Evolutionary conservation across 768 basidiomycete species (phyloP), one percentile per base, ranked within the genome.

Genomic region (Coprinellus micaceus): DNA sequence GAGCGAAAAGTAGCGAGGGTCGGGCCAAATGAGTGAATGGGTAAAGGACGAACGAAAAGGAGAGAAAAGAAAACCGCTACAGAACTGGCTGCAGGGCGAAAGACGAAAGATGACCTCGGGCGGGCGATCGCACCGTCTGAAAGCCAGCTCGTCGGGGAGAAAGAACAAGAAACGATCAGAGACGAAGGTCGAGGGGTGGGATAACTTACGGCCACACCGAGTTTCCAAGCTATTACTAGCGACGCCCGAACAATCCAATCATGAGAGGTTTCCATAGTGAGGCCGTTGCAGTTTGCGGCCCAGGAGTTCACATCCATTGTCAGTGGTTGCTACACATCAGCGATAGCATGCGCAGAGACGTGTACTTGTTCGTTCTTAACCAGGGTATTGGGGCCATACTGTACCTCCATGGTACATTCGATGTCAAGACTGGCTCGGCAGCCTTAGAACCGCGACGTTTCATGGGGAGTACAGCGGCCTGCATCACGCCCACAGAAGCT

Each of bases 51-150:
- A 28, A 49, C 33, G 19, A 46, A 26, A 45, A n/a, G n/a, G 25
- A 51, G 45, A 11, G 43, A 54, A 33, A 11, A 41, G 29, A 33
- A 44, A 24, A 33, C 41, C 26, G 22, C 41, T 26, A 47, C 54
- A 56, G 54, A 49, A 37, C 56, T 57, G 24, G 56, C 56, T 57
- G 56, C 56, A 49, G 33, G 52, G 26, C 19, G n/a, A 51, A 24
- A 51, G n/a, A 12, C 19, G 21, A 28, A 56, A 36, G 40, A 54
- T 10, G 30, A 24, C 29, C 19, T 30, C 26, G 52, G 49, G 40
- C 37, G 56, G 39, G 45, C 25, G 37, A 49, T 37, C 54, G 29
- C 47, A 50, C 47, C 47, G 19, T 30, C 49, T 10, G 40, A 24
- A 11, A 28, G 52, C 40, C 52, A 43, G 45, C 45, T 26, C 19